phyloP scores from a whole-genome alignment of 2,329 filamentous ascomycete species.

The Botryotinia narcissicola region DNA sequence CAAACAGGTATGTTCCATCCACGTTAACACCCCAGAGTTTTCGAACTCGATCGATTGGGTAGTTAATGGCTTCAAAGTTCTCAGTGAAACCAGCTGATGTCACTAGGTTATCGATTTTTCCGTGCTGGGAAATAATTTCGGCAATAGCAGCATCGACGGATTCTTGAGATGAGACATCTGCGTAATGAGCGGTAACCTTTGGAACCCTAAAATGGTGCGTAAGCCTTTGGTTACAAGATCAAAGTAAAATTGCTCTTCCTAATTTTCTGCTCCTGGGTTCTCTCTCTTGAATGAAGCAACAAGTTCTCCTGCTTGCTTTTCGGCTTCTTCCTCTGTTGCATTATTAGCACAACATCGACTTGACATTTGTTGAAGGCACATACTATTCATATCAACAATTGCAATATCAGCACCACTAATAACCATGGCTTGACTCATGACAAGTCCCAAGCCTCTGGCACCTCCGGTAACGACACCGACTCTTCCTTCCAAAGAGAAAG shows the following conservation, averaged over 20 bases:
- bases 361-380: constrained; percentile 38
- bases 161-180: constrained; percentile 77
- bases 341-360: constrained; percentile 23
- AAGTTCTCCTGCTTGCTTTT: constrained; percentile 70
- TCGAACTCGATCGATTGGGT: constrained; percentile 85
- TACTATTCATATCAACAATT: constrained; percentile 91
- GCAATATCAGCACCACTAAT: constrained; percentile 85
- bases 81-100: constrained; percentile 97
- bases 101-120: constrained; percentile 85
- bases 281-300: constrained; percentile 74
- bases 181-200: constrained; percentile 84
- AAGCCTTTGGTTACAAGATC: constrained; percentile 7
- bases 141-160: constrained; percentile 73
- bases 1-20: constrained; percentile 87
- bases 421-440: constrained; percentile 90
- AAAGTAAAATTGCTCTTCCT: constrained; percentile 32
- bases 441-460: constrained; percentile 81
- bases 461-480: constrained; percentile 87
- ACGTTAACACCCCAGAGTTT: constrained; percentile 96
- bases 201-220: constrained; percentile 55
- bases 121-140: constrained; percentile 67
- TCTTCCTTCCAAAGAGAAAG: constrained; percentile 82
- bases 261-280: constrained; percentile 72
- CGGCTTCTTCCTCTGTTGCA: constrained; percentile 72
- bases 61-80: constrained; percentile 88